phyloP scores from a whole-genome alignment of 345 rosid genomes.

The Citropsis articulata region DNA sequence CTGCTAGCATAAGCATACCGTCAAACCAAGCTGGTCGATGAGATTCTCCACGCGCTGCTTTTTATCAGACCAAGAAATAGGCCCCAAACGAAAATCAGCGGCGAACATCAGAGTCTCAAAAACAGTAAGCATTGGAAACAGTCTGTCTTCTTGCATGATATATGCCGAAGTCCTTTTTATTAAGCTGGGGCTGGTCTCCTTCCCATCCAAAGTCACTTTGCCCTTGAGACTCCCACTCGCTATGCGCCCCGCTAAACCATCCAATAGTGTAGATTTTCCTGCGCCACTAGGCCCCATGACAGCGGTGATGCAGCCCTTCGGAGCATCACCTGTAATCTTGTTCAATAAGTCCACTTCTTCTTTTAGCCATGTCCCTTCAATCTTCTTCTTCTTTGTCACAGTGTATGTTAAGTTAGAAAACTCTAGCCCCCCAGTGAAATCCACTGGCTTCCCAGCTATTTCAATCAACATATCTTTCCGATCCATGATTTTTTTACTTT shows the following conservation, averaged over 20 bases:
- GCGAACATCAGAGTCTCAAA: conserved; percentile 69
- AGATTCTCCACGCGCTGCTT: conserved; percentile 50
- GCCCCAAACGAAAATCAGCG: conserved; percentile 61
- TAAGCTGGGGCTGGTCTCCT: conserved; percentile 45
- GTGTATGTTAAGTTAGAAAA: conserved; percentile 52
- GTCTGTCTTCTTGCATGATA: conserved; percentile 66
- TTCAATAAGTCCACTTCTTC: conserved; percentile 51
- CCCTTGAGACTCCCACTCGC: conserved; percentile 66
- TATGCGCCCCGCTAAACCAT: conserved; percentile 57
- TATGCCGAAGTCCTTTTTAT: conserved; percentile 68
- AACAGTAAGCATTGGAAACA: conserved; percentile 70
- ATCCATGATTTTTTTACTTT: conserved; percentile 20
- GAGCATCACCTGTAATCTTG: conserved; percentile 59
- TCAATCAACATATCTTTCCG: conserved; percentile 37
- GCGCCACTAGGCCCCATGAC: conserved; percentile 82
- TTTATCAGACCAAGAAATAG: conserved; percentile 39
- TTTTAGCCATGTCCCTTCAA: conserved; percentile 45
- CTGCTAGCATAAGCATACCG: conserved; percentile 30
- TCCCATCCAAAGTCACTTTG: conserved; percentile 47
- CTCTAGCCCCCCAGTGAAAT: conserved; percentile 52
- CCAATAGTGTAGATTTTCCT: conserved; percentile 63
- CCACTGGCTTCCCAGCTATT: conserved; percentile 28
- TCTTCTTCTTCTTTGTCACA: conserved; percentile 36
- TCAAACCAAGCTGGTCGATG: conserved; percentile 46
- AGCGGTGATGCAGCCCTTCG: conserved; percentile 61